Evolutionary conservation across 139 green algal genomes (phyloP), one percentile per base, ranked within the genome.

Genomic region (Pseudopediastrum boryanum): DNA sequence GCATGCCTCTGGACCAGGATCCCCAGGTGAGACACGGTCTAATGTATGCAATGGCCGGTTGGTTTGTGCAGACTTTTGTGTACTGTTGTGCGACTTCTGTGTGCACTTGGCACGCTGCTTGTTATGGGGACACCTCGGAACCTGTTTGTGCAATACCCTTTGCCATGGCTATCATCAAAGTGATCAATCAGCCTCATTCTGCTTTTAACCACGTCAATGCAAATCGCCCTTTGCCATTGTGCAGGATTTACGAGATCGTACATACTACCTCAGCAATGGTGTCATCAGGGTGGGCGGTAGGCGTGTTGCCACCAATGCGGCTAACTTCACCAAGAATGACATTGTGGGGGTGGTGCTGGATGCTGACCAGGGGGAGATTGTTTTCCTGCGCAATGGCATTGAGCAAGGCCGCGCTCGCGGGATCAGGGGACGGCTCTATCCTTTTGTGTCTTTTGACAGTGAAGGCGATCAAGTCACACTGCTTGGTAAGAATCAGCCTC

Each of bases 1-100:
- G 82, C 77, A 91, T 91, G 87, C 84, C 87, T 6, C 66, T 91
- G 64, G 87, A 91, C 67, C 83, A 87, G 68, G 87, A 91, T 74
- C 87, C 87, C 0, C 86, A 90, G 75, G 85, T 85, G 54, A 12
- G 63, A n/a, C n/a, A n/a, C n/a, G n/a, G n/a, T n/a, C n/a, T n/a
- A n/a, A n/a, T 67, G 58, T 31, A 10, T 21, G 62, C 31, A 27
- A 10, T 23, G 7, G 8, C 25, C 25, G 54, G 54, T 58, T 58
- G 16, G 48, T 19, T 58, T 16, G 48, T 58, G 48, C 19, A 19
- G 19, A 27, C 16, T 58, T 58, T 58, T 58, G 48, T 19, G 16
- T 58, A 16, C n/a, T n/a, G n/a, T n/a, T n/a, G n/a, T n/a, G n/a
- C n/a, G n/a, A n/a, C n/a, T n/a, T n/a, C n/a, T n/a, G n/a, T n/a